phyloP scores from a whole-genome alignment of 2,329 filamentous ascomycete genomes.

The Helotiales sp. region DNA sequence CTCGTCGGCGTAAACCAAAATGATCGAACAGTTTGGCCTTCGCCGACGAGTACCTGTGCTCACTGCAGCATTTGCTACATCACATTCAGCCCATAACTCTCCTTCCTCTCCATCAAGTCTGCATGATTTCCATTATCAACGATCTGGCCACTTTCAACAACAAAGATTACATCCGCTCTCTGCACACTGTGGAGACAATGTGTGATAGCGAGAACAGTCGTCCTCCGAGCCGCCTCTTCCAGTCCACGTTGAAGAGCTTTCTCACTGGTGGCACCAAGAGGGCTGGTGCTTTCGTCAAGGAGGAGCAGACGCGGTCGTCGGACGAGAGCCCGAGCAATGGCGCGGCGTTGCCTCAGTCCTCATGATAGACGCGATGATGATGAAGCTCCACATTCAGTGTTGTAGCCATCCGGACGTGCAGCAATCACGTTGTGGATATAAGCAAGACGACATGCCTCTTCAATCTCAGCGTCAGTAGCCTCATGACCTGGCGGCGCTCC shows the following conservation, averaged over 20 bases:
- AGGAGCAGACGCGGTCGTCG: conserved; percentile 88
- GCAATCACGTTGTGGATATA: conserved; percentile 91
- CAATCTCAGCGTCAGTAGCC: conserved; percentile 47
- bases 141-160: conserved; percentile 81
- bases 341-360: conserved; percentile 93
- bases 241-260: conserved; percentile 89
- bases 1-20: no score
- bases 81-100: conserved; percentile 1
- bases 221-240: conserved; percentile 83
- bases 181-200: conserved; percentile 92
- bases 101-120: conserved; percentile 43
- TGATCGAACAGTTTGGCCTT: no score
- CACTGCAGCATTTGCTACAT: conserved; percentile 6
- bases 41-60: no score
- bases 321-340: conserved; percentile 86
- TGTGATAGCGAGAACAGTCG: conserved; percentile 77
- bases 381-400: conserved; percentile 88
- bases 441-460: conserved; percentile 81
- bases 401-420: conserved; percentile 79
- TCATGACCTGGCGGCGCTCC: conserved; percentile 59
- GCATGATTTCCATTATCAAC: conserved; percentile 89
- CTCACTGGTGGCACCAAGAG: conserved; percentile 89
- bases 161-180: conserved; percentile 90
- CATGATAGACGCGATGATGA: conserved; percentile 85
- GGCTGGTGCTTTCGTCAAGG: conserved; percentile 91